Conservation (phyloP, 306 rosid genomes). For the Lithocarpus polystachyus region DNA sequence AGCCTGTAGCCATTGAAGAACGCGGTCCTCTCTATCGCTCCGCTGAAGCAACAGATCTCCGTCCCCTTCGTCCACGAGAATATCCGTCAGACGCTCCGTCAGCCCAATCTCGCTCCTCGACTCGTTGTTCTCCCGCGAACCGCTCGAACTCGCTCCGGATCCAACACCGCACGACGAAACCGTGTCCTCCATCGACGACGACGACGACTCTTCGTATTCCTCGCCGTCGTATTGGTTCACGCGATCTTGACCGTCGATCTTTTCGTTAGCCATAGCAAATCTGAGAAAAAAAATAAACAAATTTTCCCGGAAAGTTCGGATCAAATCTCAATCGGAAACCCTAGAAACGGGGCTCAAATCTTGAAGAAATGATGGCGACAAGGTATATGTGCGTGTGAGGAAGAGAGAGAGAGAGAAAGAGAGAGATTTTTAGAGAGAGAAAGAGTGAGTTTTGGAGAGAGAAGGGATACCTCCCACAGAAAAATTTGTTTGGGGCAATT, state of each 20-base stretch:
- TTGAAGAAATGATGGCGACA: not conserved
- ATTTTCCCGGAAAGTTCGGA: not conserved
- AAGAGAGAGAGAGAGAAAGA: not conserved
- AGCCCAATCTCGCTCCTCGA: conserved; percentile 55
- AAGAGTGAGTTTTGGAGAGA: too few relatives aligned
- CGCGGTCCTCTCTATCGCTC: conserved; percentile 59
- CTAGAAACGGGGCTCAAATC: not conserved
- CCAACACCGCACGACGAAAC: conserved; percentile 29
- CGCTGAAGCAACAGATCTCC: conserved; percentile 88
- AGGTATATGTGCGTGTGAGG: not conserved
- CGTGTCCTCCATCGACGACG: conserved; percentile 33
- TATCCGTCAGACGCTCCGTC: conserved; percentile 73
- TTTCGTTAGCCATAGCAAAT: conserved; percentile 18
- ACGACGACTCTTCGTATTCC: conserved; percentile 42
- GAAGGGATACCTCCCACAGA: conserved; percentile 17
- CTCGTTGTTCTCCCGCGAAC: conserved; percentile 26
- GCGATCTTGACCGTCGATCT: conserved; percentile 25
- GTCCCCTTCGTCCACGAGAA: conserved; percentile 64
- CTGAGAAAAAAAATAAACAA: not conserved
- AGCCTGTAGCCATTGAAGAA: conserved; percentile 86
- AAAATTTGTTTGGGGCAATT: not conserved
- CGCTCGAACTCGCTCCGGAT: conserved; percentile 26
- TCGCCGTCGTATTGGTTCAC: conserved; percentile 38
- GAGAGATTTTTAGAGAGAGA: not conserved
- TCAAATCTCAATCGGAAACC: conserved; percentile 1